Conservation (phyloP, 2,329 filamentous ascomycete species). For the Davidsoniella virescens region DNA sequence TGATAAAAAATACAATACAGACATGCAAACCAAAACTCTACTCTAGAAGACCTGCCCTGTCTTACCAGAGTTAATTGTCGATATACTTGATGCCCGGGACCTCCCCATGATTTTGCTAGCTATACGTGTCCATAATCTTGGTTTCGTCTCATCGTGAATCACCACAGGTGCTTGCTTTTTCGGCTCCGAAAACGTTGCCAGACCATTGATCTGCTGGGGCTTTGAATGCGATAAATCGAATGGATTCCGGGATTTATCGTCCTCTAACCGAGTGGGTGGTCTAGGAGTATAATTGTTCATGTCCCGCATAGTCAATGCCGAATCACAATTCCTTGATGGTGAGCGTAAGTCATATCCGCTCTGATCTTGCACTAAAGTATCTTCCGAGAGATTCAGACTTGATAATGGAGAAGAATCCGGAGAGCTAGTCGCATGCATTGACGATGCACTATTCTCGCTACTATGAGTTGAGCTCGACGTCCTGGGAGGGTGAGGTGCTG, state of each 20-base stretch:
- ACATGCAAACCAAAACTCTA: too few relatives aligned
- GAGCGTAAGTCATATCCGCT: neutral
- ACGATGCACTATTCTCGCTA: too few relatives aligned
- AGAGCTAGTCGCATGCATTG: too few relatives aligned
- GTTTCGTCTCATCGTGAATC: slow-evolving; percentile 8
- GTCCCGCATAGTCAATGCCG: slow-evolving; percentile 2
- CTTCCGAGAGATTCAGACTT: neutral
- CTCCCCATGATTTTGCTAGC: slow-evolving; percentile 6
- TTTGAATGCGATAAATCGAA: neutral
- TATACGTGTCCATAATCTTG: slow-evolving; percentile 9
- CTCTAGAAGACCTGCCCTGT: too few relatives aligned
- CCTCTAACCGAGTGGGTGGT: neutral
- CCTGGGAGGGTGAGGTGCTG: too few relatives aligned
- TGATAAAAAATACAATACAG: too few relatives aligned
- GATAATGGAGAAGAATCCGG: neutral
- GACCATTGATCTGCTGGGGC: neutral
- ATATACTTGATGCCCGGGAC: neutral
- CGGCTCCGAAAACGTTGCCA: too few relatives aligned
- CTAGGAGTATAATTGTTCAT: slow-evolving; percentile 3
- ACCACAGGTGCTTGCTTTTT: neutral
- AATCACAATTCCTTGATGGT: slow-evolving; percentile 1
- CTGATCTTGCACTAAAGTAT: neutral
- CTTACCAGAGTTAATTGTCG: too few relatives aligned
- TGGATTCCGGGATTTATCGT: neutral
- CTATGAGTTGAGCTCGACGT: too few relatives aligned